Conservation (phyloP, 768 basidiomycete genomes). For the Clathrus columnatus region DNA sequence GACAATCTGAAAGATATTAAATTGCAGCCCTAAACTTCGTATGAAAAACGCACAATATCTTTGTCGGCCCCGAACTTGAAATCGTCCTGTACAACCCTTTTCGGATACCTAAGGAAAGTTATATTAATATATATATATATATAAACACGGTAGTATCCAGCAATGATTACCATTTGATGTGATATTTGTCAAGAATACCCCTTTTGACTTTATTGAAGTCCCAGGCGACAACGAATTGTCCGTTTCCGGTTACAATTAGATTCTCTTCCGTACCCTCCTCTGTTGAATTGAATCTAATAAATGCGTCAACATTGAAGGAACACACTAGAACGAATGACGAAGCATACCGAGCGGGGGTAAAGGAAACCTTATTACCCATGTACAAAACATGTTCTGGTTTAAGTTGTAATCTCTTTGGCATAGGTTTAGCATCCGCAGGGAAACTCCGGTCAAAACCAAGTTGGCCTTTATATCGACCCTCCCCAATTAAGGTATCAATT, state of each 20-base stretch:
- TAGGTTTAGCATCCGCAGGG: conserved; percentile 89
- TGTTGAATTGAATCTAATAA: conserved; percentile 70
- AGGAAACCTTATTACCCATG: conserved; percentile 80
- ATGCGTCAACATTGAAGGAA: neutral
- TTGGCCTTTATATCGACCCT: conserved; percentile 73
- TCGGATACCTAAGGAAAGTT: conserved; percentile 53
- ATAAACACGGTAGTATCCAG: neutral
- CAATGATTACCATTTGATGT: conserved; percentile 67
- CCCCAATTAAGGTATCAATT: conserved; percentile 91
- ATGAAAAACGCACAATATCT: conserved; percentile 64
- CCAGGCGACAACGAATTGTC: conserved; percentile 91
- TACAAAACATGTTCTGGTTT: conserved; percentile 89
- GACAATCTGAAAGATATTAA: conserved; percentile 58
- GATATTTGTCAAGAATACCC: conserved; percentile 84
- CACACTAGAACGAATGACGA: conserved; percentile 3
- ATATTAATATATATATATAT: neutral
- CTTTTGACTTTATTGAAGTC: conserved; percentile 95
- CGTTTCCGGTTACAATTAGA: conserved; percentile 91
- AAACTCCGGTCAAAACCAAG: conserved; percentile 92
- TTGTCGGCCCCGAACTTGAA: conserved; percentile 98
- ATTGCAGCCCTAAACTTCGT: conserved; percentile 3
- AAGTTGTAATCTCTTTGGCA: conserved; percentile 80
- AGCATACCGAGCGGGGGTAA: conserved; percentile 84
- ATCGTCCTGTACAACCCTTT: conserved; percentile 91
- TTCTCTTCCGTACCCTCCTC: conserved; percentile 85